Base-by-base conservation (phyloP, 225 moss, liverwort and hornwort species). In the Thuidium tamariscinum region DNA sequence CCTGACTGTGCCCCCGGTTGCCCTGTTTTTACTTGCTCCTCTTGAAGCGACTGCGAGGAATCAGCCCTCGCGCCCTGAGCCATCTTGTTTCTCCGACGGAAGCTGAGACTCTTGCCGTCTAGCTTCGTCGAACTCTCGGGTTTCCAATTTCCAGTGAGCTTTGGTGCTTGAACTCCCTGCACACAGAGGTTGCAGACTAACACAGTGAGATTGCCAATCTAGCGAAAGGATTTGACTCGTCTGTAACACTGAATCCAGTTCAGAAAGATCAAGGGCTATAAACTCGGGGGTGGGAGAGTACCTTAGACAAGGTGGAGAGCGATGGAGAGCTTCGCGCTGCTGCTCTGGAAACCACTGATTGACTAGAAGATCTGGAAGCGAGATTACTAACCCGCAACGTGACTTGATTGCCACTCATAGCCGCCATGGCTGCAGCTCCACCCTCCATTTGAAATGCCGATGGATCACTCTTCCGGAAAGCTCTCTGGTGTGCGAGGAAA, bases 11-110 rank as follows among this genome's bases (percentile, higher is more conserved):
- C 16, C 65, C 90, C 92, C 11, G 93, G 93, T 82, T 62, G 92
- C 71, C 93, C 93, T 8, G 67, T 85, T 65, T 89, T 84, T 79
- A 93, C 92, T 83, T 93, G 93, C 88, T 88, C 23, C 30, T 93
- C 90, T 86, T 89, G 87, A 27, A 92, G 30, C 16, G 92, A 90
- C 46, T 89, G 89, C 60, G 91, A 89, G 64, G 91, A 81, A 63
- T 93, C 92, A 41, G 89, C 91, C 65, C 90, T 86, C 82, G n/a
- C 89, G 5, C 87, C 85, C 12, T 22, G 84, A 14, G 59, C 81
- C 91, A 83, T 88, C 84, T 52, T 86, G 16, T 51, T 60, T 48
- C 84, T 61, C 44, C 80, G 74, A 42, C 56, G 82, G 81, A 82
- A 82, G 60, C 80, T 23, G 44, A 79, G 79, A 51, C 59, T 86